These are phyloP conservation scores for Polyplosphaeria fusca DNA, from an alignment of 495 filamentous ascomycete genomes.

Conservation along the genomic window DNA sequence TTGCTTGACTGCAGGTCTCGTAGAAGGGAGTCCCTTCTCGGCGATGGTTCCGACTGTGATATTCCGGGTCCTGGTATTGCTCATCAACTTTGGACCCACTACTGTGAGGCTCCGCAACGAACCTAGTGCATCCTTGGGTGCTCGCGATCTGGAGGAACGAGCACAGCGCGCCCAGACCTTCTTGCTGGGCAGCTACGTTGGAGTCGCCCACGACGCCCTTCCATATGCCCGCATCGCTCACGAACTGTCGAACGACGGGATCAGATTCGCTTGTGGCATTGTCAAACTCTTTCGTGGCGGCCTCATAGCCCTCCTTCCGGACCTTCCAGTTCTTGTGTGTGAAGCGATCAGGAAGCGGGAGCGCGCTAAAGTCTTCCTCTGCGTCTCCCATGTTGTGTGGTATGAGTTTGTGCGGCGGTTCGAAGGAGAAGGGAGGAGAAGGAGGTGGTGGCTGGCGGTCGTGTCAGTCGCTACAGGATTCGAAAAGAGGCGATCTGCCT, in stretches of 20 bases:
- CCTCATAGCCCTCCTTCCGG: slow-evolving; percentile 91
- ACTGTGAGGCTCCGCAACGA: no score
- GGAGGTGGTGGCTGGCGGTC: slow-evolving; percentile 12
- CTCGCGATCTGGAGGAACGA: slow-evolving; percentile 88
- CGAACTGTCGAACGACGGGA: slow-evolving; percentile 78
- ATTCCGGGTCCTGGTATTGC: slow-evolving; percentile 60
- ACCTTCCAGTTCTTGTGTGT: slow-evolving; percentile 98
- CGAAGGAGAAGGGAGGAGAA: no score
- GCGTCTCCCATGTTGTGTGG: slow-evolving; percentile 56
- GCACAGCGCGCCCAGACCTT: slow-evolving; percentile 82
- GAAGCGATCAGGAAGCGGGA: slow-evolving; percentile 80
- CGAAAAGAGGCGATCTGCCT: no score
- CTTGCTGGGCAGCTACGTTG: slow-evolving; percentile 95
- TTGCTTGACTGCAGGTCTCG: slow-evolving; percentile 81
- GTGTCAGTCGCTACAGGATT: slow-evolving; percentile 27
- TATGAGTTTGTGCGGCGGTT: background rate
- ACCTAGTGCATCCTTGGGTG: slow-evolving; percentile 69
- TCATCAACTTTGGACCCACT: slow-evolving; percentile 8
- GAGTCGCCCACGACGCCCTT: slow-evolving; percentile 91
- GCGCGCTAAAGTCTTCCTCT: slow-evolving; percentile 79
- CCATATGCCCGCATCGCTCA: slow-evolving; percentile 82
- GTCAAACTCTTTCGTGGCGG: slow-evolving; percentile 81
- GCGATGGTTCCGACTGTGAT: slow-evolving; percentile 72
- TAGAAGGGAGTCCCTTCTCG: slow-evolving; percentile 88
- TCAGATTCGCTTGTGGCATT: slow-evolving; percentile 82